phyloP scores from a whole-genome alignment of 2,329 filamentous ascomycete genomes.

The Oidium heveae region DNA sequence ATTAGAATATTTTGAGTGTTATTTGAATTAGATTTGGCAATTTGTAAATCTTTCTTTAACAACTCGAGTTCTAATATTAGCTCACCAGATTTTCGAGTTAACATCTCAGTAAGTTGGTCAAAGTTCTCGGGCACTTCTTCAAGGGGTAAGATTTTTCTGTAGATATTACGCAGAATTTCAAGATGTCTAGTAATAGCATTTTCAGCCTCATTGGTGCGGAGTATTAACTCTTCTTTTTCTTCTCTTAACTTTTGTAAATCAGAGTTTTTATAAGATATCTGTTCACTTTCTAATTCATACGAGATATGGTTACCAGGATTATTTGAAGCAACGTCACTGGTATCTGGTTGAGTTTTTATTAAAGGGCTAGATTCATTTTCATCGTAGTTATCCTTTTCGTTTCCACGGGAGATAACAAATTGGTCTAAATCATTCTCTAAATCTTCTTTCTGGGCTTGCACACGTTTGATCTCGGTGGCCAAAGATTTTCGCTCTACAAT shows the following conservation, averaged over 20 bases:
- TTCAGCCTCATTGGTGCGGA: conserved; percentile 24
- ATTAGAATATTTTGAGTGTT: conserved; percentile 27
- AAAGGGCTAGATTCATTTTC: not conserved
- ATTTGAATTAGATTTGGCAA: conserved; percentile 38
- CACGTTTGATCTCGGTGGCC: conserved; percentile 51
- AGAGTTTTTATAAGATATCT: conserved; percentile 25
- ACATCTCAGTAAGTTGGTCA: conserved; percentile 29
- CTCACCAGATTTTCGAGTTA: conserved; percentile 31
- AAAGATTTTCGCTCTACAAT: conserved; percentile 60
- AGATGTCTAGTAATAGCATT: conserved; percentile 26
- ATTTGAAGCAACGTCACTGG: conserved; percentile 30
- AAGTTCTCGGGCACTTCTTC: conserved; percentile 29
- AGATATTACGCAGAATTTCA: conserved; percentile 29
- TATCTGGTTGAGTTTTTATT: conserved; percentile 14
- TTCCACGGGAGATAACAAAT: conserved; percentile 57
- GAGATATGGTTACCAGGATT: conserved; percentile 34
- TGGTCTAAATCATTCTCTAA: conserved; percentile 80
- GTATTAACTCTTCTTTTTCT: conserved; percentile 24
- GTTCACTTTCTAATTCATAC: conserved; percentile 21
- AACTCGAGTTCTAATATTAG: conserved; percentile 32
- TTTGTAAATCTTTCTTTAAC: conserved; percentile 30
- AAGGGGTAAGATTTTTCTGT: conserved; percentile 29
- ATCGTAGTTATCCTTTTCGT: conserved; percentile 42
- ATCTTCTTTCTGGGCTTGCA: conserved; percentile 61
- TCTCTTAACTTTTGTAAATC: conserved; percentile 29